Evolutionary conservation across 106 monocot species (phyloP).

Genomic region (Alisma plantagoaquatica): DNA sequence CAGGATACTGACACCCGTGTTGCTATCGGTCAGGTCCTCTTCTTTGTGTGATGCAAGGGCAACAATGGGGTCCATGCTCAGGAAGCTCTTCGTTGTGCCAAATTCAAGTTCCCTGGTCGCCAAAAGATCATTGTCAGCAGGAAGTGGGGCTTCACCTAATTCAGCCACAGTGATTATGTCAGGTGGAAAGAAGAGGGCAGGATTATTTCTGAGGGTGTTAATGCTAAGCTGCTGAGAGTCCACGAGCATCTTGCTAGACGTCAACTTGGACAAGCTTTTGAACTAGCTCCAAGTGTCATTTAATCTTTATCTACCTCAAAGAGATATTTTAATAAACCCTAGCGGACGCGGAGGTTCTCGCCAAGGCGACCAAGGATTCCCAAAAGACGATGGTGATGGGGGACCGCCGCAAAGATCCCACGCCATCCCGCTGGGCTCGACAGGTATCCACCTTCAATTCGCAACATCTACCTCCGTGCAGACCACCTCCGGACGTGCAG

Average conservation of each 20-base stretch:
- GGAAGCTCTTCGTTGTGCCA: constrained; percentile 34
- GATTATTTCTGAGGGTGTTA: constrained; percentile 10
- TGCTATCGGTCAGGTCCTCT: constrained; percentile 27
- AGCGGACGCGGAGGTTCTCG: too few species aligned
- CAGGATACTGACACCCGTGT: constrained; percentile 34
- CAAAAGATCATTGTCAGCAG: constrained; percentile 25
- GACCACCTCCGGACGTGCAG: too few species aligned
- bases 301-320: too few species aligned
- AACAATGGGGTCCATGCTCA: constrained; percentile 24
- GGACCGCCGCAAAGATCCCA: too few species aligned
- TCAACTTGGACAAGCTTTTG: neutral
- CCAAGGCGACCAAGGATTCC: too few species aligned
- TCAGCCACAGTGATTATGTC: too few species aligned
- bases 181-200: constrained; percentile 4
- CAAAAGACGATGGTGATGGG: too few species aligned
- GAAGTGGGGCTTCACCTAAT: too few species aligned
- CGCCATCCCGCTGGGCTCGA: too few species aligned
- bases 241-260: neutral
- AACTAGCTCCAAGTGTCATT: neutral
- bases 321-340: too few species aligned
- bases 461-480: too few species aligned
- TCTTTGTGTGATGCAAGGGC: constrained; percentile 39
- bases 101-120: constrained; percentile 35
- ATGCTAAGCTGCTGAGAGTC: constrained; percentile 6
- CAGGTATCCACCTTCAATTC: too few species aligned